Evolutionary conservation across 208 protist species (phyloP), one percentile per base, ranked within the genome.

Genomic region (Acanthamoeba lenticulata): DNA sequence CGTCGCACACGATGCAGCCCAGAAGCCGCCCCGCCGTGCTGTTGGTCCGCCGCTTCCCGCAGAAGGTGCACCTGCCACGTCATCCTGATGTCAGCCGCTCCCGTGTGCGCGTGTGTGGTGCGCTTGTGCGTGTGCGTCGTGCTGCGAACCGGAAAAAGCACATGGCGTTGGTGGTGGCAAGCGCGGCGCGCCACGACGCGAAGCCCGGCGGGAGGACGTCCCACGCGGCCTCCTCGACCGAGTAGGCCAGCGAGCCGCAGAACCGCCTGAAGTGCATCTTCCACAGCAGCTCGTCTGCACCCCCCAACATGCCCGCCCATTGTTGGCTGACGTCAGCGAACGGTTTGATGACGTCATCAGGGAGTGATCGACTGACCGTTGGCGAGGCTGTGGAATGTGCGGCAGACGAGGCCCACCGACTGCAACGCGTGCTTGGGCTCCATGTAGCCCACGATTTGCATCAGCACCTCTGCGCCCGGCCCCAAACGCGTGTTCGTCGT

Each of bases 111-210:
- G 7, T 19, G 2, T 24, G 52, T 3, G 52, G 52, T 65, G 57
- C 3, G 57, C 45, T 52, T 15, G 45, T 19, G 45, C 5, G 60
- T 29, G 19, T 5, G 27, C 13, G 19, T 29, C 13, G 60, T 1
- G 67, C 9, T 0, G 36, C 9, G 2, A 24, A 77, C 67, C 67
- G 29, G 38, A 77, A 77, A 34, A 77, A 77, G 67, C 67, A 77
- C 67, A 77, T 77, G 67, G 67, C 67, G 67, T 77, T 77, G 36
- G 67, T 77, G 29, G 67, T 77, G 67, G 67, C 67, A 4, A 77
- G 67, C 2, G 67, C 67, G 11, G 36, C 67, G 32, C 32, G 36
- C 67, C 67, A 77, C 29, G 67, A 77, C 15, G 9, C 38, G 19
- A 77, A 77, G 32, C 19, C 32, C 4, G 24, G 24, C 19, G 67